These are phyloP conservation scores for Cordyceps farinosa DNA, from an alignment of 2,329 filamentous ascomycete genomes.

Conservation along the genomic window DNA sequence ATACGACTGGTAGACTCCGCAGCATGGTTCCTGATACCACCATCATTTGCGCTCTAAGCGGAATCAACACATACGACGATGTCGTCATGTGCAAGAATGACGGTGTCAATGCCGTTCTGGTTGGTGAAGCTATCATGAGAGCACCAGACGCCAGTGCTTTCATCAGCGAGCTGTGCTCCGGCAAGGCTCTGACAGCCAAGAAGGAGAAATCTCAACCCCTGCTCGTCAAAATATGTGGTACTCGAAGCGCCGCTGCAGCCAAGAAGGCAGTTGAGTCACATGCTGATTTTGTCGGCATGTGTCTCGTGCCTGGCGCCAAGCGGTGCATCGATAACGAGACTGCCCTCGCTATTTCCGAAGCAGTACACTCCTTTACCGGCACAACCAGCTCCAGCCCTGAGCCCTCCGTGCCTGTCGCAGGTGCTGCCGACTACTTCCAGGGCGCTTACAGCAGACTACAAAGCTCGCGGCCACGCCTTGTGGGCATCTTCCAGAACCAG, in stretches of 20 bases:
- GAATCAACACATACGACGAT: constrained; percentile 85
- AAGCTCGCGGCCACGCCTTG: constrained; percentile 66
- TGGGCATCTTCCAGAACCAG: constrained; percentile 93
- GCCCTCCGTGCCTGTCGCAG: constrained; percentile 26
- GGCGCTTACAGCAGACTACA: constrained; percentile 46
- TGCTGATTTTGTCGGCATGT: constrained; percentile 90
- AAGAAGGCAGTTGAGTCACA: constrained; percentile 76
- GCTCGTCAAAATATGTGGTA: constrained; percentile 94
- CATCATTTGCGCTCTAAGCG: constrained; percentile 89
- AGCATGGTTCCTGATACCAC: constrained; percentile 81
- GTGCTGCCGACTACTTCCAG: constrained; percentile 69
- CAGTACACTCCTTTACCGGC: constrained; percentile 66
- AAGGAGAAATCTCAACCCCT: constrained; percentile 43
- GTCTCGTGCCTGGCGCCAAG: constrained; percentile 76
- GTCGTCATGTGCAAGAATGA: constrained; percentile 84
- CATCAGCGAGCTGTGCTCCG: constrained; percentile 77
- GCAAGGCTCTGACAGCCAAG: constrained; percentile 37
- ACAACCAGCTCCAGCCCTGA: constrained; percentile 34
- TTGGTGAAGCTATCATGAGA: constrained; percentile 94
- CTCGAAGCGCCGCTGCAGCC: constrained; percentile 76
- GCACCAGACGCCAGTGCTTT: constrained; percentile 78
- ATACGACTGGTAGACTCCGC: constrained; percentile 84
- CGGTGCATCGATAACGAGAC: constrained; percentile 76
- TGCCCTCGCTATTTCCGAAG: constrained; percentile 74
- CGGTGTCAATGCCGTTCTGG: constrained; percentile 87